Conservation (phyloP, 2,329 filamentous ascomycete species). For the Incumbomyces delicatus region DNA sequence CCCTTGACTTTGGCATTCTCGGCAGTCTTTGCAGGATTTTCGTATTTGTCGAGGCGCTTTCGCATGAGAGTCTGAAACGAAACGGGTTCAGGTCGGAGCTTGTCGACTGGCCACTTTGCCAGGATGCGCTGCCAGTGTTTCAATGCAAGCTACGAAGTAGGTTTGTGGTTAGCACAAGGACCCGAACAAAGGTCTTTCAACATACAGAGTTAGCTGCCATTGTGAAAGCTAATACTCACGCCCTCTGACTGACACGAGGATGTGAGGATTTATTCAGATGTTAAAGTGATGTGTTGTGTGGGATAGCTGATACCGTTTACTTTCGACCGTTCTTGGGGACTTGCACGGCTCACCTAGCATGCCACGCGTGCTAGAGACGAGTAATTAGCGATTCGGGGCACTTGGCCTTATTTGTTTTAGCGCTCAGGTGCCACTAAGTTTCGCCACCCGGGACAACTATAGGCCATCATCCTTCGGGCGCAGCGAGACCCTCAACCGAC, state of each 20-base stretch:
- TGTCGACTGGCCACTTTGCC: slow-evolving; percentile 36
- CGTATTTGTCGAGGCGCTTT: slow-evolving; percentile 13
- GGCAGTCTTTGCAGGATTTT: slow-evolving; percentile 9
- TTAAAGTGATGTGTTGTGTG: neutral
- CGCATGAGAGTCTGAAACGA: slow-evolving; percentile 30
- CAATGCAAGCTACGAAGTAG: slow-evolving; percentile 23
- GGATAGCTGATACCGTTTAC: too few relatives aligned
- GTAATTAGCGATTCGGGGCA: slow-evolving; percentile 8
- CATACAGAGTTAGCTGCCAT: slow-evolving; percentile 25
- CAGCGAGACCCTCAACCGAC: neutral
- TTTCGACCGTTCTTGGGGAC: neutral
- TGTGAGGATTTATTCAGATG: neutral
- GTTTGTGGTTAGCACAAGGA: slow-evolving; percentile 8
- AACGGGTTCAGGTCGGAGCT: slow-evolving; percentile 35
- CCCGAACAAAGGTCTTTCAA: slow-evolving; percentile 1
- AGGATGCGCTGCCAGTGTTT: slow-evolving; percentile 34
- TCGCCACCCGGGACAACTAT: neutral
- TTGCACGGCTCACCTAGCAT: neutral
- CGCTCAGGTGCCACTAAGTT: neutral
- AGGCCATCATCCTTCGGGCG: neutral
- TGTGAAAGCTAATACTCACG: neutral
- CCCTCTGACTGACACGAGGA: neutral
- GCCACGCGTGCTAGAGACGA: too few relatives aligned
- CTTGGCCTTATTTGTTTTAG: neutral
- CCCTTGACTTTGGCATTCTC: slow-evolving; percentile 10